These are phyloP conservation scores for Salix purpurea DNA, from an alignment of 345 rosid species.

Conservation along the genomic window DNA sequence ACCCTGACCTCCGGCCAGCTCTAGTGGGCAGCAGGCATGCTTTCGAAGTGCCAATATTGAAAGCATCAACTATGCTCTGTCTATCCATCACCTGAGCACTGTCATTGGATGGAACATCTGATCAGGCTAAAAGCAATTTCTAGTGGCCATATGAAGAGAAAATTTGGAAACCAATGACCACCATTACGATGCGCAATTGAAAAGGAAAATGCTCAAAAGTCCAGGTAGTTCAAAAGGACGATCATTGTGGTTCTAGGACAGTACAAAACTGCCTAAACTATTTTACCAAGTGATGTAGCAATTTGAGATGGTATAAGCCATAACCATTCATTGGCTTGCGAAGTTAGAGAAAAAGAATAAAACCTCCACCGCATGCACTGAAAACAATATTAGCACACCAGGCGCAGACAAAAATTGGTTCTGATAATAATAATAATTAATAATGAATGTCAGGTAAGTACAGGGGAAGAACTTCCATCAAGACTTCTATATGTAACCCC, in stretches of 20 bases:
- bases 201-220: neutral
- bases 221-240: neutral
- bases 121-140: neutral
- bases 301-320: neutral
- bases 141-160: neutral
- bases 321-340: neutral
- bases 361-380: neutral
- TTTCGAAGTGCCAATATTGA: constrained; percentile 72
- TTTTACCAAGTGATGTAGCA: neutral
- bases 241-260: neutral
- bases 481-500: constrained; percentile 87
- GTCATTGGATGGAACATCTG: constrained; percentile 11
- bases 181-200: neutral
- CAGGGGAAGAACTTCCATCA: constrained; percentile 66
- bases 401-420: neutral
- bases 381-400: neutral
- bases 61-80: constrained; percentile 80
- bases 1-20: constrained; percentile 99
- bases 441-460: neutral
- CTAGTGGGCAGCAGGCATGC: constrained; percentile 84
- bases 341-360: neutral
- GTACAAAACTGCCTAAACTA: neutral
- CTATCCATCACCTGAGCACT: constrained; percentile 88
- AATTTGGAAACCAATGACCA: neutral
- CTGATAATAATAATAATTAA: neutral